These are phyloP conservation scores for Gossypium schwendimanii DNA, from an alignment of 441 rosid species.

Conservation along the genomic window DNA sequence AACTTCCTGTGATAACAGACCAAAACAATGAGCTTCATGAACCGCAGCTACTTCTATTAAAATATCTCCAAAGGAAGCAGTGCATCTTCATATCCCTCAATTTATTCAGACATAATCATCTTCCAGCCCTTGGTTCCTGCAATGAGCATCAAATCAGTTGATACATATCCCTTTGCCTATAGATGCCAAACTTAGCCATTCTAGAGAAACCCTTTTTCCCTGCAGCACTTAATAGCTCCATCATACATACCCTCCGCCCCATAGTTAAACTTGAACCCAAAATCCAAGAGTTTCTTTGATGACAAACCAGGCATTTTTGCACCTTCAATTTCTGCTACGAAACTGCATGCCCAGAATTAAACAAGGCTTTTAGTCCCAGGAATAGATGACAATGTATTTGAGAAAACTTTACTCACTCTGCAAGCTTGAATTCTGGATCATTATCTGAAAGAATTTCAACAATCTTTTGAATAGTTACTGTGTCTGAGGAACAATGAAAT, in stretches of 20 bases:
- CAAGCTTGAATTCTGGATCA: neutral
- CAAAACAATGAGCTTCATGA: neutral
- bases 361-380: neutral
- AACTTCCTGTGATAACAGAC: neutral
- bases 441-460: neutral
- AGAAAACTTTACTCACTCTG: neutral
- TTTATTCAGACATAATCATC: neutral
- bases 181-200: neutral
- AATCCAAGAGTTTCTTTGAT: slow-evolving; percentile 22
- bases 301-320: neutral
- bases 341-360: neutral
- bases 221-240: slow-evolving; percentile 19
- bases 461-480: neutral
- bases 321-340: slow-evolving; percentile 1
- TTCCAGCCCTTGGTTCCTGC: neutral
- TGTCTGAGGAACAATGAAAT: neutral
- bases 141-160: neutral
- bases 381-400: neutral
- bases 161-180: neutral
- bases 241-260: slow-evolving; percentile 19
- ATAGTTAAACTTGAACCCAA: slow-evolving; percentile 19
- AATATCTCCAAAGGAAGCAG: neutral
- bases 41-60: neutral
- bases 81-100: neutral
- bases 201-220: slow-evolving; percentile 21